phyloP scores from a whole-genome alignment of 2,329 filamentous ascomycete genomes.

The Xylaria sp. region DNA sequence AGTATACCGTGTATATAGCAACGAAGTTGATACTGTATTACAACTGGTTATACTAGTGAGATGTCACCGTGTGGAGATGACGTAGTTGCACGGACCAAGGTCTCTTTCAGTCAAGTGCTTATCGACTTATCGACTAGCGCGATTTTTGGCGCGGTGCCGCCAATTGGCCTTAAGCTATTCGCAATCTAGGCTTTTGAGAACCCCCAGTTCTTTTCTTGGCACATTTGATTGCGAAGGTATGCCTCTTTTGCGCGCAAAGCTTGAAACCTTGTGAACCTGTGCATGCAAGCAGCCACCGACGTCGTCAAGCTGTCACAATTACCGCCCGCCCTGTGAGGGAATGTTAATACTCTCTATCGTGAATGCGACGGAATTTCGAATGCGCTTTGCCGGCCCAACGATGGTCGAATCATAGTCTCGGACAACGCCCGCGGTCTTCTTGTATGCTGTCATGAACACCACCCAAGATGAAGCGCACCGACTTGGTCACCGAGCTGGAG shows the following conservation, averaged over 20 bases:
- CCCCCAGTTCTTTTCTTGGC: constrained; percentile 35
- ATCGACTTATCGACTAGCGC: constrained; percentile 30
- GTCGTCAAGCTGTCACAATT: constrained; percentile 12
- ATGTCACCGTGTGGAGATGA: constrained; percentile 32
- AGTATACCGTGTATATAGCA: not conserved
- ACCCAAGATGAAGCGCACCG: constrained; percentile 58
- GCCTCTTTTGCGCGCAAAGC: constrained; percentile 40
- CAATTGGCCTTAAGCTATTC: constrained; percentile 38
- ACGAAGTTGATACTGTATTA: constrained; percentile 11
- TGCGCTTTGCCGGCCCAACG: constrained; percentile 26
- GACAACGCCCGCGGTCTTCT: constrained; percentile 34
- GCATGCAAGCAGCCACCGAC: constrained; percentile 29
- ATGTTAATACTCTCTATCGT: constrained; percentile 31
- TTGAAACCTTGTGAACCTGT: constrained; percentile 16
- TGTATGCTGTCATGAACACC: constrained; percentile 55
- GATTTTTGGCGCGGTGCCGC: constrained; percentile 12
- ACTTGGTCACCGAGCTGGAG: constrained; percentile 63
- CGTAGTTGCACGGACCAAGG: constrained; percentile 37
- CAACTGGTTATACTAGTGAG: no score
- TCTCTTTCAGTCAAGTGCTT: constrained; percentile 12
- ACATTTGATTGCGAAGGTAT: constrained; percentile 24
- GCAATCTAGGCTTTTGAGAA: constrained; percentile 27
- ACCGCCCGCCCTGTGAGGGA: constrained; percentile 19
- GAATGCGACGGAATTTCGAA: constrained; percentile 31
- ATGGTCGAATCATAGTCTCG: constrained; percentile 44